A percentile compares a stretch with the other conserved stretches of the same genome.
Evolutionary conservation across 2,329 filamentous ascomycete genomes (phyloP).

Genomic region (Seiridium unicorne): DNA sequence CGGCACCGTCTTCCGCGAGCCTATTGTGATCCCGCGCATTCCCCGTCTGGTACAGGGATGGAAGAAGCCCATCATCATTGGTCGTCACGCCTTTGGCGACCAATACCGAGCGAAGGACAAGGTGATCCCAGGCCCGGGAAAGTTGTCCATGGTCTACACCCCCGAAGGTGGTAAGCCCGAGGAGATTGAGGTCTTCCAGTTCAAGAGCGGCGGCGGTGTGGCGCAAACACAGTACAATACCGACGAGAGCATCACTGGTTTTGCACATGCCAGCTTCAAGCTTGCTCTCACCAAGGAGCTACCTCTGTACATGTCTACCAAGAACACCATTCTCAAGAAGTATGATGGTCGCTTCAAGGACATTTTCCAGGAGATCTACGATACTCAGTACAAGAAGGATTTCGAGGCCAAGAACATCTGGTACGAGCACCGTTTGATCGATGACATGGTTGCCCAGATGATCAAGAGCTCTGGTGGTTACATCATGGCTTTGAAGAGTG

Average conservation of each 20-base stretch:
- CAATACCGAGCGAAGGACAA: constrained; percentile 97
- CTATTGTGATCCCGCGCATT: constrained; percentile 92
- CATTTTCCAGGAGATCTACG: constrained; percentile 97
- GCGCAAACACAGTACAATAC: constrained; percentile 99
- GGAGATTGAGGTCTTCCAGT: constrained; percentile 87
- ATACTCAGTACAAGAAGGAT: constrained; percentile 78
- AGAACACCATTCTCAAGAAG: constrained; percentile 99
- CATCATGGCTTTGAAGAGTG: constrained; percentile 97
- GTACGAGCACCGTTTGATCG: constrained; percentile 99
- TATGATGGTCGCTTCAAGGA: constrained; percentile 99
- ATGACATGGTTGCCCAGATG: constrained; percentile 99
- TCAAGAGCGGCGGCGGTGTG: constrained; percentile 81
- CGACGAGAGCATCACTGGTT: constrained; percentile 89
- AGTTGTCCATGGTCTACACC: constrained; percentile 92
- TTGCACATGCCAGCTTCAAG: constrained; percentile 97
- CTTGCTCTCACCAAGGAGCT: constrained; percentile 82
- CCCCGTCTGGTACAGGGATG: constrained; percentile 93
- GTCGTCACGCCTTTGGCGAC: constrained; percentile 96
- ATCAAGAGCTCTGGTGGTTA: constrained; percentile 97
- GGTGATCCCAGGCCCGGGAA: constrained; percentile 79
- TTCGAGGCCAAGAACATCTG: constrained; percentile 94
- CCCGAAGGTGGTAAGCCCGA: constrained; percentile 79
- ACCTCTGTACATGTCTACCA: constrained; percentile 99
- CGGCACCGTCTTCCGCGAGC: constrained; percentile 98
- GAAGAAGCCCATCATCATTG: constrained; percentile 99